These are phyloP conservation scores for Tremella mesenterica DNA, from an alignment of 768 basidiomycete genomes.

Conservation along the genomic window DNA sequence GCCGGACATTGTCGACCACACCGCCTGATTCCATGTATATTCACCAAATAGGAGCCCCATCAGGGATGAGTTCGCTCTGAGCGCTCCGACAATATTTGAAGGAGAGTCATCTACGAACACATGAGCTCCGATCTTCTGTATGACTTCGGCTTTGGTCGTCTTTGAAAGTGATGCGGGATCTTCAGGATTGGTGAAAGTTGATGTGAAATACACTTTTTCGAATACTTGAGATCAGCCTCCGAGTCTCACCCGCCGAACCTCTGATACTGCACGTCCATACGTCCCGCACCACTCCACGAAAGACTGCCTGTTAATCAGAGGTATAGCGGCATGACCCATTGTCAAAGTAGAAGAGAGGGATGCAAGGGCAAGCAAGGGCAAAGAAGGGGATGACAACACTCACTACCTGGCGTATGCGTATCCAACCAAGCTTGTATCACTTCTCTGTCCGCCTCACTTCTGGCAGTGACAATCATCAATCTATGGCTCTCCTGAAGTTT, in stretches of 20 bases:
- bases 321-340: too few relatives aligned
- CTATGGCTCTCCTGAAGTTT: conserved; percentile 56
- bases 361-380: background rate
- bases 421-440: conserved; percentile 62
- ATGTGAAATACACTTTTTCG: conserved; percentile 55
- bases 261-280: too few relatives aligned
- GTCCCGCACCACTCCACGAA: too few relatives aligned
- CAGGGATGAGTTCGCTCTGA: conserved; percentile 49
- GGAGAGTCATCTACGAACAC: conserved; percentile 71
- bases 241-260: background rate
- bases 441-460: conserved; percentile 53
- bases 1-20: too few relatives aligned
- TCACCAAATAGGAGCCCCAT: conserved; percentile 65
- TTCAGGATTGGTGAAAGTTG: conserved; percentile 52
- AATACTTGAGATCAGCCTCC: conserved; percentile 27
- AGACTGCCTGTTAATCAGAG: too few relatives aligned
- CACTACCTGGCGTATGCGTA: conserved; percentile 56
- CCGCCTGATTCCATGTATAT: conserved; percentile 65
- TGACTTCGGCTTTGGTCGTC: conserved; percentile 61
- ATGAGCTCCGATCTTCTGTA: conserved; percentile 55
- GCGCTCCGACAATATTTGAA: conserved; percentile 64
- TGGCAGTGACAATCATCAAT: conserved; percentile 69
- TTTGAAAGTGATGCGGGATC: conserved; percentile 47
- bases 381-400: background rate
- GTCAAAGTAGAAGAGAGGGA: background rate